phyloP scores from a whole-genome alignment of 768 basidiomycete genomes.

The Boletus reticulatus region DNA sequence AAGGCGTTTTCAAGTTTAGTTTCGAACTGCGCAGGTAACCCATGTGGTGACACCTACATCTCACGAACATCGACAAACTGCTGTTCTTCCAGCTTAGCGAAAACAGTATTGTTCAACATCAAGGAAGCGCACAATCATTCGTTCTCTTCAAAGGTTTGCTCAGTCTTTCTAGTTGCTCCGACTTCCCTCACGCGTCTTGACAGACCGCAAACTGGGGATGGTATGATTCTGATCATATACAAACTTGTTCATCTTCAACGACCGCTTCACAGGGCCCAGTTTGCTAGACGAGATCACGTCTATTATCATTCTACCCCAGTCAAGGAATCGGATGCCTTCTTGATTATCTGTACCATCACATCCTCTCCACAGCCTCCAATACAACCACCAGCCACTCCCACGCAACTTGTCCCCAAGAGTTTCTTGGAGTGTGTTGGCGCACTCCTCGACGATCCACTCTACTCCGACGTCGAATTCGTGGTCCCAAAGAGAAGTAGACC shows the following conservation, averaged over 20 bases:
- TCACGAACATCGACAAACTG: neutral
- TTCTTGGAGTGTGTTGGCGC: slow-evolving; percentile 71
- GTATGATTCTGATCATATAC: slow-evolving; percentile 36
- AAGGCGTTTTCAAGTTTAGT: slow-evolving; percentile 81
- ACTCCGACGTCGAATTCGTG: slow-evolving; percentile 83
- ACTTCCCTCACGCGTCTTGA: slow-evolving; percentile 9
- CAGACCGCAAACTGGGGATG: slow-evolving; percentile 90
- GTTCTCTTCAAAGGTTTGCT: slow-evolving; percentile 65
- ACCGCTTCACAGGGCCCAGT: slow-evolving; percentile 58
- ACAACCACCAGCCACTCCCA: slow-evolving; percentile 41
- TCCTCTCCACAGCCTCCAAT: slow-evolving; percentile 57
- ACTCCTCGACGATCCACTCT: slow-evolving; percentile 76
- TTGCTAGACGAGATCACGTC: slow-evolving; percentile 69
- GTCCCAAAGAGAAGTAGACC: slow-evolving; percentile 48
- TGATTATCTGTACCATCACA: slow-evolving; percentile 77
- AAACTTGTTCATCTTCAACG: neutral
- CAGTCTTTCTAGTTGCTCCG: neutral
- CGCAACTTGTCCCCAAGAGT: slow-evolving; percentile 60
- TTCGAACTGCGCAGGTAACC: slow-evolving; percentile 75
- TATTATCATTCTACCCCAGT: slow-evolving; percentile 56
- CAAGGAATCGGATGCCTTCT: slow-evolving; percentile 61
- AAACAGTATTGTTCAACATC: slow-evolving; percentile 50
- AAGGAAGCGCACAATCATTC: slow-evolving; percentile 85
- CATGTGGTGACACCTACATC: neutral
- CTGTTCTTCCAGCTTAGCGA: slow-evolving; percentile 37